Evolutionary conservation across 2,329 filamentous ascomycete species (phyloP), one percentile per base, ranked within the genome.

Genomic region (Rhinocladiella similis): DNA sequence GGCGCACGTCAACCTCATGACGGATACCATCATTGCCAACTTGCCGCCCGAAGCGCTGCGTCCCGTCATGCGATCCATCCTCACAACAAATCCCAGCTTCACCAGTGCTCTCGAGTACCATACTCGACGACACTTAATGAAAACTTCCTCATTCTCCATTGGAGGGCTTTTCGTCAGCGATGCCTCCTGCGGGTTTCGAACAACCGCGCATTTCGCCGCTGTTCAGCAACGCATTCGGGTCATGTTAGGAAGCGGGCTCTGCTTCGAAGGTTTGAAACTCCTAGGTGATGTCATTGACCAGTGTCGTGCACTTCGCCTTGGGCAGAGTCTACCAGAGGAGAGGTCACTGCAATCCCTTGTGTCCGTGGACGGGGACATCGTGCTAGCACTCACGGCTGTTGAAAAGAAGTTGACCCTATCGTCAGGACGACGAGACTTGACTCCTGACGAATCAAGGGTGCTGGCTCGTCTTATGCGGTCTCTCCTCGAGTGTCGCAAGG

Each of bases 1-100:
- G 57, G 72, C 74, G 22, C 75, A 78, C 61, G 73, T 77, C 59
- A 78, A 78, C 50, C 75, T 77, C 71, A 77, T 77, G 75, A 74
- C 72, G 1, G 75, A 77, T 54, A 75, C 72, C 3, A 70, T 77
- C 54, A 74, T 78, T 50, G 72, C 70, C n/a, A 77, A 74, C 45
- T 58, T 78, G 20, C 68, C 73, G 1, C 61, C 66, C 1, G 73
- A 75, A n/a, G 74, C 69, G 4, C 60, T 78, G 14, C 71, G 75
- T 2, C 67, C 68, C 5, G 66, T 77, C 4, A 62, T 77, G 50
- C 65, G 74, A 19, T 52, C 50, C n/a, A 42, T 52, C n/a, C 39
- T 52, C 7, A 52, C 50, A 6, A 45, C 50, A 2, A 22, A 52
- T 33, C 61, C 65, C 1, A 47, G 49, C 7, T 59, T 73, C 46